Conservation (phyloP, 2,329 filamentous ascomycete genomes). For the Fonsecaea monophora region DNA sequence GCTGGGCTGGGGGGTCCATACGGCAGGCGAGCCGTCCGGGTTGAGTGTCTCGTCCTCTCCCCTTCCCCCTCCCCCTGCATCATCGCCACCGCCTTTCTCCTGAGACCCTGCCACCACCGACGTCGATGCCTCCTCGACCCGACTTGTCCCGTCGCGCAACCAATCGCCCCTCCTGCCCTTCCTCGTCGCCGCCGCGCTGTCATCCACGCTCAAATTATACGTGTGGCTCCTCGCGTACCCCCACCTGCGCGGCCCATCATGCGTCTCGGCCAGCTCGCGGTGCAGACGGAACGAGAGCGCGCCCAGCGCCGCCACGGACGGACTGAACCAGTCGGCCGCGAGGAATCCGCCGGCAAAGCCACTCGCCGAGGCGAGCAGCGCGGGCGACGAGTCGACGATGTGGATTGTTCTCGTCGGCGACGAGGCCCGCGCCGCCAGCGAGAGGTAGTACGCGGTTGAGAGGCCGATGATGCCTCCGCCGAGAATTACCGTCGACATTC, state of each 20-base stretch:
- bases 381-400: slow-evolving; percentile 62
- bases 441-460: slow-evolving; percentile 75
- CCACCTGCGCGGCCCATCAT: slow-evolving; percentile 66
- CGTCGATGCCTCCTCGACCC: slow-evolving; percentile 60
- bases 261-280: slow-evolving; percentile 64
- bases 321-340: slow-evolving; percentile 73
- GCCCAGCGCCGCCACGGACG: slow-evolving; percentile 64
- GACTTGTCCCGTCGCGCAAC: slow-evolving; percentile 68
- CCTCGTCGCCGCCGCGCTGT: slow-evolving; percentile 42
- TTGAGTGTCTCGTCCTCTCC: slow-evolving; percentile 42
- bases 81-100: background rate
- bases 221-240: slow-evolving; percentile 66
- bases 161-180: slow-evolving; percentile 66
- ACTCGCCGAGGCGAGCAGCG: slow-evolving; percentile 75
- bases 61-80: background rate
- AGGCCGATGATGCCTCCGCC: slow-evolving; percentile 74
- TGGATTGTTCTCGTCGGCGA: slow-evolving; percentile 57
- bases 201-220: slow-evolving; percentile 58
- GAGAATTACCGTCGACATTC: slow-evolving; percentile 67
- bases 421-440: slow-evolving; percentile 50
- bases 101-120: slow-evolving; percentile 37
- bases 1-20: slow-evolving; percentile 64
- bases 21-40: slow-evolving; percentile 56
- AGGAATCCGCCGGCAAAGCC: slow-evolving; percentile 77
- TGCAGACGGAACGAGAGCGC: slow-evolving; percentile 74